Conservation (phyloP, 2,329 filamentous ascomycete species). For the Diatrype stigma region DNA sequence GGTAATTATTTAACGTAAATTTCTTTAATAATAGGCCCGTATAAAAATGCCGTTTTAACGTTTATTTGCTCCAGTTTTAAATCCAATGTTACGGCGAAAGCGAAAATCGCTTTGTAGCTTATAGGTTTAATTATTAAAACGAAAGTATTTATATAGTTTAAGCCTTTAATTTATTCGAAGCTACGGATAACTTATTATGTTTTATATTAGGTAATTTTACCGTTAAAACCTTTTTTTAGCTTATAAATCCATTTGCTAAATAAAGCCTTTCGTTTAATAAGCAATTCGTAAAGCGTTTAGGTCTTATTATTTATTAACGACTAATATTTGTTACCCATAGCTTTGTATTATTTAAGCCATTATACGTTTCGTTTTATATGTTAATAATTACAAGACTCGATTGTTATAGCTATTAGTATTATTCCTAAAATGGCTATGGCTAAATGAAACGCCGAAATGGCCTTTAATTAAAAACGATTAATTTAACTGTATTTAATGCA, state of each 20-base stretch:
- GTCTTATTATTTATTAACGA: constrained; percentile 5
- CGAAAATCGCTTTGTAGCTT: not conserved
- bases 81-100: constrained; percentile 2
- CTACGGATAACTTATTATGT: not conserved
- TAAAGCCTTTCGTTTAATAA: not conserved
- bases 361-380: not conserved
- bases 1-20: too few species aligned
- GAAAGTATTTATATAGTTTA: not conserved
- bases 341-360: constrained; percentile 1
- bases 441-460: too few species aligned
- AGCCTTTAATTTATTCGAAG: not conserved
- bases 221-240: not conserved
- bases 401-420: too few species aligned
- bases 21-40: not conserved
- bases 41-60: not conserved
- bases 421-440: too few species aligned
- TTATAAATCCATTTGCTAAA: not conserved
- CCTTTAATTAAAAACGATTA: too few species aligned
- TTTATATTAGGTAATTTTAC: not conserved
- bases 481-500: too few species aligned
- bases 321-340: constrained; percentile 6
- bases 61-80: constrained; percentile 10
- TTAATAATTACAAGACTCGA: constrained; percentile 5
- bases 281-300: not conserved
- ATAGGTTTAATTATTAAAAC: too few species aligned